Evolutionary conservation across 495 filamentous ascomycete species (phyloP).

Genomic region (Xylaria castorea): DNA sequence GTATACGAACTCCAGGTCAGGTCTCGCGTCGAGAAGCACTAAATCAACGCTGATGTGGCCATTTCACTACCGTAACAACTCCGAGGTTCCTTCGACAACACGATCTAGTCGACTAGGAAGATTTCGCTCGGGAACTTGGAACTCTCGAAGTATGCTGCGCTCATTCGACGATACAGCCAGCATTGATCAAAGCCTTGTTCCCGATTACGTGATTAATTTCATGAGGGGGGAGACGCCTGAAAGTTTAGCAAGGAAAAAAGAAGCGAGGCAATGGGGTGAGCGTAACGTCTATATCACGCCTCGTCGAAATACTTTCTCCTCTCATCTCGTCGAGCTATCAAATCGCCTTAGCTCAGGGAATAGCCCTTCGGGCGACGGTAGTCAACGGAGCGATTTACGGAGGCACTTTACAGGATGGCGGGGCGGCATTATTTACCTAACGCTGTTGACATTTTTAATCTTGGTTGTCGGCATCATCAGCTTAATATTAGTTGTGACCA

Average conservation of each 20-base stretch:
- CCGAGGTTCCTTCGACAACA: conserved; percentile 36
- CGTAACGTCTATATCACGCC: conserved; percentile 41
- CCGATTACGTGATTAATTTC: conserved; percentile 56
- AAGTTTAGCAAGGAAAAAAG: conserved; percentile 49
- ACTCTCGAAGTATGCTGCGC: conserved; percentile 38
- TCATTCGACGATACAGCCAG: conserved; percentile 39
- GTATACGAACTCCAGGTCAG: conserved; percentile 29
- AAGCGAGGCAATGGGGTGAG: conserved; percentile 44
- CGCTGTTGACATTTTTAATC: conserved; percentile 44
- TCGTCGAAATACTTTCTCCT: conserved; percentile 38
- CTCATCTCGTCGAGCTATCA: conserved; percentile 45
- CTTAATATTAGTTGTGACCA: conserved; percentile 46
- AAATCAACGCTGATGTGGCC: conserved; percentile 39
- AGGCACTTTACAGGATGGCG: conserved; percentile 46
- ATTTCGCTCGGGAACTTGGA: conserved; percentile 40
- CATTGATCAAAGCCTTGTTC: conserved; percentile 48
- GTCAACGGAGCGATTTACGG: conserved; percentile 34
- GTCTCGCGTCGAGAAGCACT: conserved; percentile 25
- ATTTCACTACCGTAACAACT: conserved; percentile 36
- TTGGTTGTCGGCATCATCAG: conserved; percentile 48
- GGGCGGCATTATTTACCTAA: conserved; percentile 48
- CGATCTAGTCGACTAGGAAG: conserved; percentile 37
- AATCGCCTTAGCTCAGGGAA: conserved; percentile 33
- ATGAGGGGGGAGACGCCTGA: conserved; percentile 53
- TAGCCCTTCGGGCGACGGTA: conserved; percentile 28